A percentile compares a stretch with the other conserved stretches of the same genome.
Evolutionary conservation across 2,329 filamentous ascomycete genomes (phyloP).

Genomic region (Westerdykella sp.): DNA sequence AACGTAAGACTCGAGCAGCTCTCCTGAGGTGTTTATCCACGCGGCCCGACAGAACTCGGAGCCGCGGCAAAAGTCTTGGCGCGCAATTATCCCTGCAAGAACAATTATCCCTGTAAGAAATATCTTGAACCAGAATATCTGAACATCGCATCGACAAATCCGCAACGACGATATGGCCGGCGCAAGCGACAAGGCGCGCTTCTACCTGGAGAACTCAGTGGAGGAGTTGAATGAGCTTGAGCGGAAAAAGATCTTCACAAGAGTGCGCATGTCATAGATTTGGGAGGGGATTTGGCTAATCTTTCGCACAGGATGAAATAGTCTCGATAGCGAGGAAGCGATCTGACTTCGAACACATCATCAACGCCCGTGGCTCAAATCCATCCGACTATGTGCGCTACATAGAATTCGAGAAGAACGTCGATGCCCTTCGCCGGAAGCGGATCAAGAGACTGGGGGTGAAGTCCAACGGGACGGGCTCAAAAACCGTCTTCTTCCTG

Average conservation of each 20-base stretch:
- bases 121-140: constrained; percentile 2
- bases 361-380: constrained; percentile 68
- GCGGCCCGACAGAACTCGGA: not conserved
- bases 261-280: constrained; percentile 45
- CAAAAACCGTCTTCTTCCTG: constrained; percentile 80
- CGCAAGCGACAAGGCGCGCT: constrained; percentile 88
- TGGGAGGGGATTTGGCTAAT: constrained; percentile 6
- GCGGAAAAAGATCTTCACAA: constrained; percentile 82
- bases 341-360: constrained; percentile 86
- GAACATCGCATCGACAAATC: constrained; percentile 5
- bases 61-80: not conserved
- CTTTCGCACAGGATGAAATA: constrained; percentile 67
- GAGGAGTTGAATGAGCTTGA: constrained; percentile 90
- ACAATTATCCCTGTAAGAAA: not conserved
- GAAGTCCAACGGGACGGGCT: constrained; percentile 63
- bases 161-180: constrained; percentile 58
- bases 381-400: constrained; percentile 79
- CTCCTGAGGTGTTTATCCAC: constrained; percentile 26
- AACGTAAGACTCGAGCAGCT: constrained; percentile 10
- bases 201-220: constrained; percentile 86
- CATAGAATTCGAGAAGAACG: constrained; percentile 62
- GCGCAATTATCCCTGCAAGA: not conserved
- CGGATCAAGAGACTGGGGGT: constrained; percentile 75
- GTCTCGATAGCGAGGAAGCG: constrained; percentile 80
- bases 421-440: constrained; percentile 71